phyloP scores from a whole-genome alignment of 176 grass and related monocot genomes.

The Stipa capillata region DNA sequence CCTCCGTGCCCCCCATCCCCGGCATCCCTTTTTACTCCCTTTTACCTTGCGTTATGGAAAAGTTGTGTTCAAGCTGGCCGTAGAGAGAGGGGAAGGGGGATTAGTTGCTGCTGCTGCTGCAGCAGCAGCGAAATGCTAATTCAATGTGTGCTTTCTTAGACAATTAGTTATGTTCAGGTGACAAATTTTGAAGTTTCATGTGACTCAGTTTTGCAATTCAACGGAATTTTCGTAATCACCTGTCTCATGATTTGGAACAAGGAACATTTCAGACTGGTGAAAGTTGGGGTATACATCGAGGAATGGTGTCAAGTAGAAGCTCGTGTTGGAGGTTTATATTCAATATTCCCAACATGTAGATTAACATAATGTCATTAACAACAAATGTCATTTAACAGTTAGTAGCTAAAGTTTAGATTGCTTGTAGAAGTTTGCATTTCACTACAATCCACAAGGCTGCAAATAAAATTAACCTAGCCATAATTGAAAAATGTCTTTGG shows the following conservation, averaged over 20 bases:
- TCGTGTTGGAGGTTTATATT: not conserved
- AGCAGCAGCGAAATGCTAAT: not conserved
- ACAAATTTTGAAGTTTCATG: not conserved
- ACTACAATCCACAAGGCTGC: not conserved
- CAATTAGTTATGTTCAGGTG: not conserved
- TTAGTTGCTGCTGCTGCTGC: not conserved
- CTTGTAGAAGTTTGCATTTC: not conserved
- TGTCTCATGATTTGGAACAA: not conserved
- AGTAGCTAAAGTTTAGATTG: not conserved
- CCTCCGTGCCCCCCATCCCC: not conserved
- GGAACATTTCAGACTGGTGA: not conserved
- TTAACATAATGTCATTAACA: not conserved
- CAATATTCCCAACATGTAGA: too few relatives aligned
- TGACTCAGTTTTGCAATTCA: not conserved
- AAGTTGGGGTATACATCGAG: not conserved
- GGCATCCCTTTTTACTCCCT: not conserved
- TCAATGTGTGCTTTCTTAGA: not conserved
- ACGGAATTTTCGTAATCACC: not conserved
- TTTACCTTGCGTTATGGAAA: not conserved
- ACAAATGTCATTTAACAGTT: too few relatives aligned
- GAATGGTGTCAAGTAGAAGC: not conserved
- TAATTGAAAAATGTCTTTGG: not conserved
- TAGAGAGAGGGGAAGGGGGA: not conserved
- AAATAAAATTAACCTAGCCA: not conserved
- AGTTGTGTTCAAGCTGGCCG: not conserved